These are phyloP conservation scores for Wallacemonas rigidus DNA, from an alignment of 208 protist species.

Conservation along the genomic window DNA sequence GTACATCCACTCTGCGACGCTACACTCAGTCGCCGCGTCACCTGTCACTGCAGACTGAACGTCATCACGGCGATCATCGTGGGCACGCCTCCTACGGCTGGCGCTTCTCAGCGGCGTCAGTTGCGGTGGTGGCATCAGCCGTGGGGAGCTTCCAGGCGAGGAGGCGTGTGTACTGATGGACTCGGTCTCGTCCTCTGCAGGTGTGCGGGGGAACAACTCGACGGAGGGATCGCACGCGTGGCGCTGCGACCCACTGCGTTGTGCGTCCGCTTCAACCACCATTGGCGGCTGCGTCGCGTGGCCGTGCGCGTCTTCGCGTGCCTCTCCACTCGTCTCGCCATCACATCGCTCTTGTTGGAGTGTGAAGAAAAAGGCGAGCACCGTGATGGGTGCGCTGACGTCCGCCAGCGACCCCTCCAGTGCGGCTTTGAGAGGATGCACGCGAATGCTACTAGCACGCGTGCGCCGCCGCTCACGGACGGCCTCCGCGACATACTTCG, in stretches of 20 bases:
- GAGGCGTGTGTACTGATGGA: not conserved
- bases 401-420: constrained; percentile 10
- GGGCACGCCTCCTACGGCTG: not conserved
- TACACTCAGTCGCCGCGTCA: not conserved
- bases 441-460: not conserved
- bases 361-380: constrained; percentile 40
- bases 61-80: no score
- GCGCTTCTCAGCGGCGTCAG: not conserved
- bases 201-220: not conserved
- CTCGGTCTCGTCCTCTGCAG: not conserved
- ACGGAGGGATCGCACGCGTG: not conserved
- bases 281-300: no score
- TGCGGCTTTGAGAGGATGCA: constrained; percentile 1
- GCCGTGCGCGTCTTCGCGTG: not conserved
- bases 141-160: not conserved
- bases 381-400: constrained; percentile 20
- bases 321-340: not conserved
- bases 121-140: not conserved
- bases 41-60: no score
- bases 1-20: constrained; percentile 36
- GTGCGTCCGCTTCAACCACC: no score
- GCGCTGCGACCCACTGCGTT: no score
- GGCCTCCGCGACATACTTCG: constrained; percentile 37
- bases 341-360: constrained; percentile 17
- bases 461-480: constrained; percentile 24